Conservation (phyloP, 306 rosid species). For the Prunus mira region DNA sequence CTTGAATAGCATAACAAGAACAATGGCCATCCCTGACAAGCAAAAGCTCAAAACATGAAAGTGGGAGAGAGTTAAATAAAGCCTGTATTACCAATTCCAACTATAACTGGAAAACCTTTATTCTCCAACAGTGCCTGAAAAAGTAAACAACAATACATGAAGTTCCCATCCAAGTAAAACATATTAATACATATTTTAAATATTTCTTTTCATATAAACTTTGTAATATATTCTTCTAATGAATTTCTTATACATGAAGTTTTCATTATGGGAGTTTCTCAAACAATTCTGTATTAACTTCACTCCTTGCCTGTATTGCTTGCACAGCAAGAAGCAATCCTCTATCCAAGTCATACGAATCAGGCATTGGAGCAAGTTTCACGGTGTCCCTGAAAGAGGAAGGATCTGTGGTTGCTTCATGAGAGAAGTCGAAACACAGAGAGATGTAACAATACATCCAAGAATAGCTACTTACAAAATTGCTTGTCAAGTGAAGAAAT, state of each 20-base stretch:
- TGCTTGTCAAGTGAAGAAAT: conserved; percentile 5
- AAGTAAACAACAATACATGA: conserved; percentile 12
- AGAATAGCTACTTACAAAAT: conserved; percentile 17
- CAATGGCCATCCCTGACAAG: conserved; percentile 4
- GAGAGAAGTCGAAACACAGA: conserved; percentile 61
- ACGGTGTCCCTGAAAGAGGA: conserved; percentile 86
- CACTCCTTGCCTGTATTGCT: conserved; percentile 82
- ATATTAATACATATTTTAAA: background rate
- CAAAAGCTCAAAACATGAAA: conserved; percentile 16
- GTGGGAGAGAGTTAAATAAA: conserved; percentile 18
- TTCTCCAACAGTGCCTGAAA: conserved; percentile 97
- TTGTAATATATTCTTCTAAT: background rate
- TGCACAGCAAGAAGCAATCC: conserved; percentile 98
- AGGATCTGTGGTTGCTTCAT: conserved; percentile 99
- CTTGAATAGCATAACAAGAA: background rate
- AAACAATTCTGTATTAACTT: conserved; percentile 30
- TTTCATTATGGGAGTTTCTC: conserved; percentile 23
- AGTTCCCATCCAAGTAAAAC: conserved; percentile 23
- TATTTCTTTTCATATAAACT: background rate
- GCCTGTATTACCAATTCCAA: conserved; percentile 82
- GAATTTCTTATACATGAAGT: conserved; percentile 1
- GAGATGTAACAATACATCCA: conserved; percentile 17
- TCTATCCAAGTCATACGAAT: conserved; percentile 94
- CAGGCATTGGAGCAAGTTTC: conserved; percentile 97
- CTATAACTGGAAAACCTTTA: conserved; percentile 89